A percentile compares a stretch with the other conserved stretches of the same genome.
phyloP scores from a whole-genome alignment of 2,329 filamentous ascomycete genomes.

The Talaromyces amestolkiae region DNA sequence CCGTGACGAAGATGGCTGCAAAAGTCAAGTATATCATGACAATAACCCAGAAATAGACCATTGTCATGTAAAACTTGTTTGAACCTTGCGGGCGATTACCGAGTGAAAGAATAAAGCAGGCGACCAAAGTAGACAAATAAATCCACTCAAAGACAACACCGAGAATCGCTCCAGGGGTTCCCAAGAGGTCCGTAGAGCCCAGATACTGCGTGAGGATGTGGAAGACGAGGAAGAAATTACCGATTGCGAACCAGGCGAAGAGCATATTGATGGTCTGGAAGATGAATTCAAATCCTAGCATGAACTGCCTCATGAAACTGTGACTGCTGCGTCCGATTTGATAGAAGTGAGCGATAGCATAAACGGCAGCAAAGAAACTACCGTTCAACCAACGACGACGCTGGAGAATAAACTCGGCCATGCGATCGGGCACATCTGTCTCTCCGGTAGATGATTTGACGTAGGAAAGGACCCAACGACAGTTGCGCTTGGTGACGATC shows the following conservation, averaged over 20 bases:
- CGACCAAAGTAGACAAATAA: slow-evolving; percentile 85
- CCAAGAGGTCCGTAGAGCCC: slow-evolving; percentile 66
- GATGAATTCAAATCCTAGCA: slow-evolving; percentile 86
- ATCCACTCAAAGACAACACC: slow-evolving; percentile 94
- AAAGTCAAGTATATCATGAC: slow-evolving; percentile 97
- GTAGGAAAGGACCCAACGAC: slow-evolving; percentile 95
- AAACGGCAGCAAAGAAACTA: slow-evolving; percentile 96
- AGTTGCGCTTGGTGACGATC: slow-evolving; percentile 94
- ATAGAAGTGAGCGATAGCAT: slow-evolving; percentile 91
- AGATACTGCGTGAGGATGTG: slow-evolving; percentile 90
- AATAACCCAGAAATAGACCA: slow-evolving; percentile 97
- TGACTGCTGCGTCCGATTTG: slow-evolving; percentile 94
- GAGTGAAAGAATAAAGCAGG: slow-evolving; percentile 90
- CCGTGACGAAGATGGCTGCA: slow-evolving; percentile 90
- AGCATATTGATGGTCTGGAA: slow-evolving; percentile 96
- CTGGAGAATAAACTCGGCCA: slow-evolving; percentile 93
- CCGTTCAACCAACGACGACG: slow-evolving; percentile 96
- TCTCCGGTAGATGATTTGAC: slow-evolving; percentile 97
- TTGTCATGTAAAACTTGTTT: slow-evolving; percentile 88
- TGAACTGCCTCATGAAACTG: slow-evolving; percentile 78
- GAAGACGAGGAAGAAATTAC: slow-evolving; percentile 99
- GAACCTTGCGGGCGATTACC: slow-evolving; percentile 94
- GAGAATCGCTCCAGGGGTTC: slow-evolving; percentile 73
- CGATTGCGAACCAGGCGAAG: slow-evolving; percentile 96
- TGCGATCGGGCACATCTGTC: slow-evolving; percentile 91